Evolutionary conservation across 1,139 yeast species (phyloP), one percentile per base, ranked within the genome.

Genomic region (Diutina neorugosa): DNA sequence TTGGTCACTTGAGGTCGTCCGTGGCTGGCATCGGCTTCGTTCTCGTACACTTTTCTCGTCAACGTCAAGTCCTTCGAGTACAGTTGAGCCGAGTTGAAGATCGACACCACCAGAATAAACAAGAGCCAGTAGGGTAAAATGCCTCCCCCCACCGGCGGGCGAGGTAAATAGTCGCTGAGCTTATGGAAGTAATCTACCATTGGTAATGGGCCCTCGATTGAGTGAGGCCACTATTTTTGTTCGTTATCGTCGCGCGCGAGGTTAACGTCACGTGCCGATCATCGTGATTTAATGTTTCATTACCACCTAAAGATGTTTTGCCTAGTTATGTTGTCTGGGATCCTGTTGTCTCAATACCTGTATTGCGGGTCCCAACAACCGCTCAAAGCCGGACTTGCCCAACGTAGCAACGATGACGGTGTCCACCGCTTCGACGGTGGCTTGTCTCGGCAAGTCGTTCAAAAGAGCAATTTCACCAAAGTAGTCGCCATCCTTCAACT

Each of bases 381-480:
- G 81, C 68, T 90, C 93, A 74, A 93, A 93, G 0, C 97, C 98
- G 56, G 86, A 80, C 71, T 91, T 90, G 57, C 90, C 96, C 61
- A 93, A 77, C 2, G 94, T 86, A 27, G 96, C 98, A 52, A 91
- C 96, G 62, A 87, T 86, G 27, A 93, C 84, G 53, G 77, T 77
- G 54, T 86, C 80, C 40, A 77, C 70, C 1, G 97, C 96, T 54
- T 78, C 81, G 46, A 93, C 94, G 4, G 97, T 86, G 40, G 98
- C 98, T 66, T 89, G 95, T 69, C 98, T 82, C 57, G 98, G 98
- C 57, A 84, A 74, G 63, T 93, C 96, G 62, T 91, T 87, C 61
- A 93, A 76, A 60, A 93, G 75, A 2, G 98, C 98, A 58, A 93
- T 82, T 70, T 93, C 98, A 59, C 98, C 98, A 68, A 93, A 93